A percentile compares a stretch with the other conserved stretches of the same genome.
Evolutionary conservation across 2,329 filamentous ascomycete species (phyloP).

Genomic region (Colletotrichum sp.): DNA sequence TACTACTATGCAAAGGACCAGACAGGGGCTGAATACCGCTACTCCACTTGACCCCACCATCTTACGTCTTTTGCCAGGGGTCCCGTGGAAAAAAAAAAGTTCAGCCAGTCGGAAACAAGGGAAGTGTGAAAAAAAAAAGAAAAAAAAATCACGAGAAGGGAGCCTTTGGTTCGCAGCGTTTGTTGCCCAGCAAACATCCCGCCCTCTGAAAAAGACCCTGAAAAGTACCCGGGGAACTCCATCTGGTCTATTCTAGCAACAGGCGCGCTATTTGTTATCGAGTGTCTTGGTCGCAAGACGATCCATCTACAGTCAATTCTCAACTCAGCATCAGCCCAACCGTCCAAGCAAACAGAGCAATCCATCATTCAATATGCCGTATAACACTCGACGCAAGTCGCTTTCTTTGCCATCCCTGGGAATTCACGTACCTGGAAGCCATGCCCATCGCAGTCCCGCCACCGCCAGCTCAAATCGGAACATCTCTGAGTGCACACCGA

Average conservation of each 20-base stretch:
- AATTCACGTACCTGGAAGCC: constrained; percentile 79
- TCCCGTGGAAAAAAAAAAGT: neutral
- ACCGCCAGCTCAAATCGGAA: constrained; percentile 38
- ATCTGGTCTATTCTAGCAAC: neutral
- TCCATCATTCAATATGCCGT: constrained; percentile 68
- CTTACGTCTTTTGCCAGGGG: neutral
- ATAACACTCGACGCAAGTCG: constrained; percentile 97
- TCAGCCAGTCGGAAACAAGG: neutral
- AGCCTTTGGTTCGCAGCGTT: neutral
- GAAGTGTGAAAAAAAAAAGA: neutral
- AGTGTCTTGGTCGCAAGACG: neutral
- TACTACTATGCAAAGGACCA: too few species aligned
- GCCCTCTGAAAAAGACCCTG: neutral
- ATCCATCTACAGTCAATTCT: neutral
- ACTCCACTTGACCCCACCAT: neutral
- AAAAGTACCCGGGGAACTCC: neutral
- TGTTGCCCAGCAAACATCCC: neutral
- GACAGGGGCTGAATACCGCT: too few species aligned
- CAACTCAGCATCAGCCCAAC: neutral
- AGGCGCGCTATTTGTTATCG: neutral
- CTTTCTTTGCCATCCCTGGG: constrained; percentile 91
- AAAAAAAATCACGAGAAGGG: neutral
- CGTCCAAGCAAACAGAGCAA: neutral
- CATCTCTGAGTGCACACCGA: constrained; percentile 25
- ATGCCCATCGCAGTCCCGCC: constrained; percentile 63